Evolutionary conservation across 768 basidiomycete genomes (phyloP), one percentile per base, ranked within the genome.

Genomic region (Strobilomyces confusus): DNA sequence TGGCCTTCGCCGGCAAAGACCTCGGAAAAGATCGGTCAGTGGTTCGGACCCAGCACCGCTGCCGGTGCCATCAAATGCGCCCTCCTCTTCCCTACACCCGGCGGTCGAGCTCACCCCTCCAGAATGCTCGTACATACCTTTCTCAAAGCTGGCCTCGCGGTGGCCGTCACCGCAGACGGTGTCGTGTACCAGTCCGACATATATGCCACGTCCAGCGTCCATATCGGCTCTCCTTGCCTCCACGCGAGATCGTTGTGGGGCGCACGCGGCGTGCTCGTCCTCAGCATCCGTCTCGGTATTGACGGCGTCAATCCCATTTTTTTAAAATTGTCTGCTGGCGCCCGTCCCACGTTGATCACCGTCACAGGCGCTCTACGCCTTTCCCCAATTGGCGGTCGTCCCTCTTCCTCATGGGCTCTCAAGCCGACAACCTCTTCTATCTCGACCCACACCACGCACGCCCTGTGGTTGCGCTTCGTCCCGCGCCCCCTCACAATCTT

Each of bases 31-130:
- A 93, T 98, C 0, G 95, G 95, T 1, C 88, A 93, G 69, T 98
- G 95, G 95, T 98, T 98, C 63, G 95, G 95, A 0, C 95, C 95
- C 0, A 95, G 91, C 65, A 93, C 91, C 0, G 97, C 95, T n/a
- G 94, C 95, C 9, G 94, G 95, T 34, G 94, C 93, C 12, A 89
- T 98, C 73, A 92, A 89, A 89, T 92, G 65, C 51, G 78, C 26
- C 44, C 26, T 14, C n/a, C 54, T 42, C 48, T 34, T 33, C 32
- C 26, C 42, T 17, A n/a, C n/a, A n/a, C 42, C 2, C 46, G 48
- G 19, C 9, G 25, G 34, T 44, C 47, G 6, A 23, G 33, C 57
- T 53, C 32, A 69, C 6, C 29, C 3, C 26, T 26, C 30, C 41
- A 1, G 63, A 92, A 92, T 68, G 77, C 84, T 0, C 25, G 86